Evolutionary conservation across 2,329 filamentous ascomycete species (phyloP), one percentile per base, ranked within the genome.

Genomic region (Diaporthe australafricana): DNA sequence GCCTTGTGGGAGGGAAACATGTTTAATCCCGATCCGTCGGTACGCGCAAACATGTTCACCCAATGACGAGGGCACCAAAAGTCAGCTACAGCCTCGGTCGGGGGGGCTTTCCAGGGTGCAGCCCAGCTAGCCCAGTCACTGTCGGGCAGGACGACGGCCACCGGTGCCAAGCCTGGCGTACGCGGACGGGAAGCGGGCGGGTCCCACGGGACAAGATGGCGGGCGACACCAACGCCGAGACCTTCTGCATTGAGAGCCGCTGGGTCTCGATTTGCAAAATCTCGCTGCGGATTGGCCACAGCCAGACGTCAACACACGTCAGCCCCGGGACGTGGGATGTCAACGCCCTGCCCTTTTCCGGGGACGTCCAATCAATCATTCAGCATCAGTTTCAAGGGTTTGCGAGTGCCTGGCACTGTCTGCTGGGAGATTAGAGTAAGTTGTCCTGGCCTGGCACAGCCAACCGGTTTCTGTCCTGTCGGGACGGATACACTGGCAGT

Each of bases 1-100:
- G 55, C 55, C 55, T 57, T 57, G 55, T 57, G 55, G 55, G 55
- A 42, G 55, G 55, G n/a, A 42, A 57, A 57, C 55, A 57, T 42
- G 55, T 57, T 57, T 57, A 42, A 42, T 57, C 40, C 55, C 55
- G 55, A 57, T 35, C 35, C 35, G 55, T 12, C 22, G 55, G 55
- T 42, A 17, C 32, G 27, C 55, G 55, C 55, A 57, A 57, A 57
- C 55, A 57, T 27, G n/a, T 42, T 40, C 55, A 35, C 55, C 55
- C 55, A 57, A 57, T 57, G 20, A 57, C 25, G 11, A 32, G 25
- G 55, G n/a, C n/a, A 32, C 35, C 5, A 57, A 57, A 60, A 60
- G 35, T 60, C 35, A 60, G 55, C 55, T 60, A 16, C 22, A 30
- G 55, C 55, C 55, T 40, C 35, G 55, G 55, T 42, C 14, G 35